Conservation (phyloP, 2,329 filamentous ascomycete species). For the Colletotrichum sp. region DNA sequence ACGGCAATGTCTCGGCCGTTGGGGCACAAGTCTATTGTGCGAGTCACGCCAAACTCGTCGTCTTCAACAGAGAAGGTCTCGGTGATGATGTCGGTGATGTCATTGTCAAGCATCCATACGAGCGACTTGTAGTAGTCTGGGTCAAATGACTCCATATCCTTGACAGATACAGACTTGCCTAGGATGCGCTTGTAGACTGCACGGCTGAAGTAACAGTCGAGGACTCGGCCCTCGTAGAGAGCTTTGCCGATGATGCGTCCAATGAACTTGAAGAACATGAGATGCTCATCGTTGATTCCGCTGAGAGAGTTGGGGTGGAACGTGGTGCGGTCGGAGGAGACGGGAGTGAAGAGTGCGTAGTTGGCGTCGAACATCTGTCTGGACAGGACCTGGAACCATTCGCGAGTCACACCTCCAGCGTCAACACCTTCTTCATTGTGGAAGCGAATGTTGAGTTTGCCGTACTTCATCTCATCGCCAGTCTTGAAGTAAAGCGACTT, state of each 20-base stretch:
- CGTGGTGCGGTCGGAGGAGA: conserved; percentile 95
- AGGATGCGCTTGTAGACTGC: conserved; percentile 98
- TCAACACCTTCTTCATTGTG: conserved; percentile 97
- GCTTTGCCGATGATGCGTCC: conserved; percentile 98
- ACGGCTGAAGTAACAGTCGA: conserved; percentile 98
- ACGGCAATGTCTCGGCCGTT: conserved; percentile 92
- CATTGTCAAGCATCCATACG: conserved; percentile 97
- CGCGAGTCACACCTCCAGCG: conserved; percentile 93
- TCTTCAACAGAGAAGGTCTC: conserved; percentile 96
- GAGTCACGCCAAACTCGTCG: conserved; percentile 90
- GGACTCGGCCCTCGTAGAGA: conserved; percentile 90
- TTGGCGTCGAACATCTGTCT: conserved; percentile 99
- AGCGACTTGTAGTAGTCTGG: conserved; percentile 99
- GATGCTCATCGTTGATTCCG: conserved; percentile 91
- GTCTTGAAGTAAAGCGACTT: conserved; percentile 97
- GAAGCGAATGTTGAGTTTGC: conserved; percentile 97
- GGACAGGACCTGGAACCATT: conserved; percentile 98
- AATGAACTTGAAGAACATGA: conserved; percentile 99
- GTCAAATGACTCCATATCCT: conserved; percentile 99
- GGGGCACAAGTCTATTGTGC: conserved; percentile 83
- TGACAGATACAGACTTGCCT: conserved; percentile 92
- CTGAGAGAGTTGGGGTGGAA: conserved; percentile 98
- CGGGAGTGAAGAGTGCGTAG: conserved; percentile 94
- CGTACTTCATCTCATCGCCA: conserved; percentile 97
- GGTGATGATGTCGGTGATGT: conserved; percentile 96